phyloP scores from a whole-genome alignment of 345 rosid species.

The Camelina sativa region DNA sequence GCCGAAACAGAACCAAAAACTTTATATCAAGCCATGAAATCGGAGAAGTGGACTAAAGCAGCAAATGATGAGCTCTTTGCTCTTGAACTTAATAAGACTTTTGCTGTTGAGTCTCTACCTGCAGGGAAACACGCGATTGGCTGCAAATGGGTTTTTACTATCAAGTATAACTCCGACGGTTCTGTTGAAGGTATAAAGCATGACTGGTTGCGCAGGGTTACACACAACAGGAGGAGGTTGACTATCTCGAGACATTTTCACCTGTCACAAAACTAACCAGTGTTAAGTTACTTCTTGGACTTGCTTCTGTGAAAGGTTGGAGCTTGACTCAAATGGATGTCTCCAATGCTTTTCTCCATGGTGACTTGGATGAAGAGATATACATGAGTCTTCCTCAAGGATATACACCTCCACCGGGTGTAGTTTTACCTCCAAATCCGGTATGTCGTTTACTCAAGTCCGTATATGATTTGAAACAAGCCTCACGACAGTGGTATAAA shows the following conservation, averaged over 20 bases:
- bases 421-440: accelerated
- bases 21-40: too few relatives aligned
- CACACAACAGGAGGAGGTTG: too few relatives aligned
- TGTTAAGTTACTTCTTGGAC: not conserved
- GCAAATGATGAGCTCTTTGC: too few relatives aligned
- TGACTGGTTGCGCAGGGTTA: too few relatives aligned
- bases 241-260: not conserved
- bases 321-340: not conserved
- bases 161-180: too few relatives aligned
- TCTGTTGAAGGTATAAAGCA: too few relatives aligned
- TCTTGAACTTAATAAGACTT: too few relatives aligned
- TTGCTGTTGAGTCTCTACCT: too few relatives aligned
- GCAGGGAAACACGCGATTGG: too few relatives aligned
- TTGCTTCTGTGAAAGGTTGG: not conserved
- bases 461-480: not conserved
- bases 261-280: not conserved
- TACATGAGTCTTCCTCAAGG: not conserved
- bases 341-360: not conserved
- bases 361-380: not conserved
- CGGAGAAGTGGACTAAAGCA: too few relatives aligned
- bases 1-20: too few relatives aligned
- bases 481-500: not conserved
- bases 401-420: not conserved
- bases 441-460: accelerated
- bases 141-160: too few relatives aligned